Conservation (phyloP, 2,329 filamentous ascomycete genomes). For the Phialophora macrospora region DNA sequence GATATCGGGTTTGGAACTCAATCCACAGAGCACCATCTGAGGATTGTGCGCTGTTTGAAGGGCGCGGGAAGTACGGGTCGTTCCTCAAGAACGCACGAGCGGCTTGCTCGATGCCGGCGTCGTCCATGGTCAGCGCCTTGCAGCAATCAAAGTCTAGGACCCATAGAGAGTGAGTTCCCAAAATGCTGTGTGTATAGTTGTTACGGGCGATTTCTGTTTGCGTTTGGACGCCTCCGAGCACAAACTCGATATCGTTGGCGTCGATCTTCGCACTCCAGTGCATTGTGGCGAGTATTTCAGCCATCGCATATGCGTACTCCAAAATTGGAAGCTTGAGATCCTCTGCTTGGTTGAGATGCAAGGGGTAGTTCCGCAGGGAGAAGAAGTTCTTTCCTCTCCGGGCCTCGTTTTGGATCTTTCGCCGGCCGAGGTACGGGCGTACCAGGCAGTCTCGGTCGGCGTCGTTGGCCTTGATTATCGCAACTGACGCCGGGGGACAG, state of each 20-base stretch:
- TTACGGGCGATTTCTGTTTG: not conserved
- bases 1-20: constrained; percentile 21
- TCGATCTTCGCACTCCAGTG: constrained; percentile 58
- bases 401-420: constrained; percentile 30
- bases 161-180: constrained; percentile 46
- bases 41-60: constrained; percentile 12
- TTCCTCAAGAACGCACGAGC: constrained; percentile 55
- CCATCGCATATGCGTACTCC: constrained; percentile 55
- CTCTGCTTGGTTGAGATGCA: constrained; percentile 59
- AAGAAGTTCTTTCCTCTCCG: constrained; percentile 40
- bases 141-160: constrained; percentile 57
- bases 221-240: constrained; percentile 46
- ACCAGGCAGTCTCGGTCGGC: constrained; percentile 56
- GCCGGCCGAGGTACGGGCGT: constrained; percentile 56
- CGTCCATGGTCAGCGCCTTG: constrained; percentile 47
- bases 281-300: constrained; percentile 56
- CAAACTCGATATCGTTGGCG: constrained; percentile 62
- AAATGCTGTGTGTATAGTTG: constrained; percentile 39
- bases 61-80: constrained; percentile 54
- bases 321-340: constrained; percentile 46
- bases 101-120: constrained; percentile 50
- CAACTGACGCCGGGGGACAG: constrained; percentile 39
- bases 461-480: constrained; percentile 41
- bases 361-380: constrained; percentile 55
- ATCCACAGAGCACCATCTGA: constrained; percentile 30